Conservation (phyloP, 2,329 filamentous ascomycete genomes). For the Blastomyces percursus region DNA sequence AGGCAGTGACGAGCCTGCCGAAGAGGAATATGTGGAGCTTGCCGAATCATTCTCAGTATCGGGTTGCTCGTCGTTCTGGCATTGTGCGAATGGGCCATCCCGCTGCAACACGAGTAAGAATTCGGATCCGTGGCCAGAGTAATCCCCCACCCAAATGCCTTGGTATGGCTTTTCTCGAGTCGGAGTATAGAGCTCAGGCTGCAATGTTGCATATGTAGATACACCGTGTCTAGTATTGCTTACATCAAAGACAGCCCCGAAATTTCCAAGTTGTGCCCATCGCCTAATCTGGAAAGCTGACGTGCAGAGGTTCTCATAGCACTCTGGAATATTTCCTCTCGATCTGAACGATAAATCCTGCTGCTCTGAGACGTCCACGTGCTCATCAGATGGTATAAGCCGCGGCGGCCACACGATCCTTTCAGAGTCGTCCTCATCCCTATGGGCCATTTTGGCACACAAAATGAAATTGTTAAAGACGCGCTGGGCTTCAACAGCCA, state of each 20-base stretch:
- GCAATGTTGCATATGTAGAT: conserved; percentile 60
- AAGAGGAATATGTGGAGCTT: background rate
- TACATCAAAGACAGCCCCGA: conserved; percentile 22
- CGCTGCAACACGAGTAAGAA: conserved; percentile 74
- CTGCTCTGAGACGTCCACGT: conserved; percentile 41
- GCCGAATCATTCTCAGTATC: background rate
- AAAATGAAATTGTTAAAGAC: conserved; percentile 60
- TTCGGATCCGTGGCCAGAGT: conserved; percentile 77
- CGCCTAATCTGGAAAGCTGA: conserved; percentile 61
- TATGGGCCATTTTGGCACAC: conserved; percentile 38
- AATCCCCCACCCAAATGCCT: conserved; percentile 89
- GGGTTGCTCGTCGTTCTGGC: background rate
- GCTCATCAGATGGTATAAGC: conserved; percentile 53
- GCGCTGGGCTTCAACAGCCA: conserved; percentile 41
- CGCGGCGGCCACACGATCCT: conserved; percentile 63
- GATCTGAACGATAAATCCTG: conserved; percentile 30
- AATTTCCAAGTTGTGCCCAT: conserved; percentile 56
- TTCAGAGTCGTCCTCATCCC: conserved; percentile 3
- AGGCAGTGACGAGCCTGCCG: background rate
- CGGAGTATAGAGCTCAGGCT: conserved; percentile 65
- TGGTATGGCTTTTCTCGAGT: conserved; percentile 70
- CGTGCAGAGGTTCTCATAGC: conserved; percentile 52
- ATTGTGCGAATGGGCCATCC: conserved; percentile 26
- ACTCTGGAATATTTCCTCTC: conserved; percentile 39
- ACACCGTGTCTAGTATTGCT: conserved; percentile 42